These are phyloP conservation scores for Emergomyces orientalis DNA, from an alignment of 2,329 filamentous ascomycete species.

Conservation along the genomic window DNA sequence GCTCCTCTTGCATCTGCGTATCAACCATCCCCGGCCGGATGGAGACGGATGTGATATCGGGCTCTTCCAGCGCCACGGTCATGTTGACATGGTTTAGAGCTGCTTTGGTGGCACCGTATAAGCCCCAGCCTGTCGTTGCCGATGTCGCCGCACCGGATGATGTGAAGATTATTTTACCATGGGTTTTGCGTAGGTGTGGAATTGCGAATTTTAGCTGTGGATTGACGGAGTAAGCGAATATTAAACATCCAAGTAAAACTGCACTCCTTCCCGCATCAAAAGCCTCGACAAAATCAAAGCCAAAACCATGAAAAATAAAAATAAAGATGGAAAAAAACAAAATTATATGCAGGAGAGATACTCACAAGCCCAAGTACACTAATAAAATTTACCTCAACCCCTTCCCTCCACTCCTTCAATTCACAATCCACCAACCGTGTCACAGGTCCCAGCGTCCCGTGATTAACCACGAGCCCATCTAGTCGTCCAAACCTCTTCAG, in stretches of 20 bases:
- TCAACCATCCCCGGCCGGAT: conserved; percentile 74
- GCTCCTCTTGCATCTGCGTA: conserved; percentile 79
- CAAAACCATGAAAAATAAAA: neutral
- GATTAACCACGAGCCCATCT: conserved; percentile 80
- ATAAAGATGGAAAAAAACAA: neutral
- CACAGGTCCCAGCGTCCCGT: conserved; percentile 71
- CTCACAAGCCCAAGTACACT: conserved; percentile 68
- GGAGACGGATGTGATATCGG: conserved; percentile 60
- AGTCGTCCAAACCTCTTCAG: conserved; percentile 57
- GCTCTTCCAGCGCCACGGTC: conserved; percentile 68
- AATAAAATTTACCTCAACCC: conserved; percentile 81
- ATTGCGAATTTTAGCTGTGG: conserved; percentile 60
- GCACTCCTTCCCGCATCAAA: neutral
- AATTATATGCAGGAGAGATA: conserved; percentile 11
- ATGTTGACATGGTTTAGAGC: conserved; percentile 69
- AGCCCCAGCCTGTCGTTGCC: conserved; percentile 63
- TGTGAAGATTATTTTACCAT: conserved; percentile 66
- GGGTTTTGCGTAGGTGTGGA: conserved; percentile 55
- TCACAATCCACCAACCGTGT: conserved; percentile 57
- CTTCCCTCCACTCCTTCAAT: conserved; percentile 62
- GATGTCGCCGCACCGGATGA: conserved; percentile 66
- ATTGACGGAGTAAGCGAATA: conserved; percentile 1
- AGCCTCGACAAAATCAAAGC: neutral
- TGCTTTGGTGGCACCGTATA: conserved; percentile 76
- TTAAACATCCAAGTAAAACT: neutral